Percentiles rank a stretch among this genome's conserved stretches.
phyloP scores from a whole-genome alignment of 2,329 filamentous ascomycete species.

The Talaromyces sp. region DNA sequence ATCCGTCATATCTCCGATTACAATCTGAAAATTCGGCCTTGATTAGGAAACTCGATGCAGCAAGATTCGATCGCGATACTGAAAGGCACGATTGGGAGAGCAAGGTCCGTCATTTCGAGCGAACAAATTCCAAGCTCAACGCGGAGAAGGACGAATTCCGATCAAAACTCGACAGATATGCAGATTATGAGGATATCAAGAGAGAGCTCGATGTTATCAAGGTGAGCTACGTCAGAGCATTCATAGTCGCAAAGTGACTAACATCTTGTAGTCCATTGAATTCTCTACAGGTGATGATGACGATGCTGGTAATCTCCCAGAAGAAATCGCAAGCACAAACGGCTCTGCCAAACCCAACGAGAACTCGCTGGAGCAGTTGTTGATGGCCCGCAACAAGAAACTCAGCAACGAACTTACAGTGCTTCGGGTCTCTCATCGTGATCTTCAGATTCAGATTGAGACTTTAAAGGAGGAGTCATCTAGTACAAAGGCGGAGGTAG shows the following conservation, averaged over 20 bases:
- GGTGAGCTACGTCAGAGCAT: slow-evolving; percentile 32
- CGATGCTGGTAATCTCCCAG: slow-evolving; percentile 44
- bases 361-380: slow-evolving; percentile 83
- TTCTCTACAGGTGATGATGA: slow-evolving; percentile 87
- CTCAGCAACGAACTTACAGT: slow-evolving; percentile 89
- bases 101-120: slow-evolving; percentile 72
- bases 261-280: slow-evolving; percentile 69
- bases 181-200: slow-evolving; percentile 93
- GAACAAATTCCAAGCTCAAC: slow-evolving; percentile 69
- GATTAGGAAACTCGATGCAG: slow-evolving; percentile 79
- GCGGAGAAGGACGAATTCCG: slow-evolving; percentile 78
- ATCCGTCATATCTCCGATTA: slow-evolving; percentile 81
- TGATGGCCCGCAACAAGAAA: slow-evolving; percentile 94
- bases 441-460: slow-evolving; percentile 76
- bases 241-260: neutral
- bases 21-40: slow-evolving; percentile 91
- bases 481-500: slow-evolving; percentile 76
- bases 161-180: slow-evolving; percentile 79
- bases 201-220: slow-evolving; percentile 94
- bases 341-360: slow-evolving; percentile 59
- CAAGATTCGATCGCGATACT: slow-evolving; percentile 76
- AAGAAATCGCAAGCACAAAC: slow-evolving; percentile 40
- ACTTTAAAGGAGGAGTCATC: slow-evolving; percentile 79
- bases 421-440: slow-evolving; percentile 87
- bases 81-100: slow-evolving; percentile 72